phyloP scores from a whole-genome alignment of 2,329 filamentous ascomycete species.

The Fusarium globosum region DNA sequence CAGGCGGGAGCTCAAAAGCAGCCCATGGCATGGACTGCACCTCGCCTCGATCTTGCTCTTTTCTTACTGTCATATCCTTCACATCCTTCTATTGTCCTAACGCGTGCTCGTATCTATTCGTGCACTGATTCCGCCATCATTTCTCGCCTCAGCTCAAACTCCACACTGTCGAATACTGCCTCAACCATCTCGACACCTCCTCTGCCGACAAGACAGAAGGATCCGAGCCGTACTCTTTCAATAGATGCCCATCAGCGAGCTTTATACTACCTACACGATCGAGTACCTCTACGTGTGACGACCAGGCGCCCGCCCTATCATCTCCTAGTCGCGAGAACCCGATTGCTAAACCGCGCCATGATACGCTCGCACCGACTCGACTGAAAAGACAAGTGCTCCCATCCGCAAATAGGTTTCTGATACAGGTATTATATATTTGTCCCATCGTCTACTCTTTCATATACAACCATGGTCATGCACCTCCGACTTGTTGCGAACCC shows the following conservation, averaged over 20 bases:
- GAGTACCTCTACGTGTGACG: not conserved
- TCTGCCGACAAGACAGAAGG: not conserved
- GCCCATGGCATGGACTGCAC: not conserved
- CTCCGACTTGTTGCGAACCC: not conserved
- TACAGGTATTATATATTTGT: no score
- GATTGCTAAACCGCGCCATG: not conserved
- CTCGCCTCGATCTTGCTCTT: not conserved
- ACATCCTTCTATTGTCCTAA: not conserved
- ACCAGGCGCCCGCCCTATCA: not conserved
- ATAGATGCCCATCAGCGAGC: not conserved
- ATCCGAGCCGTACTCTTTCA: not conserved
- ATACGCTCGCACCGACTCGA: not conserved
- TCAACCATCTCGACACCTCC: not conserved
- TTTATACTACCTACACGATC: not conserved
- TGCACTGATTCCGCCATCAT: no score
- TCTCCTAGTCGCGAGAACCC: not conserved
- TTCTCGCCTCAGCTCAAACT: not conserved
- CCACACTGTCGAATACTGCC: not conserved
- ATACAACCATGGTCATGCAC: not conserved
- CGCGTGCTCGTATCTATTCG: not conserved
- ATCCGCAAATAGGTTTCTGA: not conserved
- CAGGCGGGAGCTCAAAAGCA: not conserved
- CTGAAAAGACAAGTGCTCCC: not conserved
- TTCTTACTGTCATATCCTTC: not conserved
- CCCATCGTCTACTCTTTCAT: not conserved